Evolutionary conservation across 2,329 filamentous ascomycete species (phyloP).

Genomic region (Metarhizium sp.): DNA sequence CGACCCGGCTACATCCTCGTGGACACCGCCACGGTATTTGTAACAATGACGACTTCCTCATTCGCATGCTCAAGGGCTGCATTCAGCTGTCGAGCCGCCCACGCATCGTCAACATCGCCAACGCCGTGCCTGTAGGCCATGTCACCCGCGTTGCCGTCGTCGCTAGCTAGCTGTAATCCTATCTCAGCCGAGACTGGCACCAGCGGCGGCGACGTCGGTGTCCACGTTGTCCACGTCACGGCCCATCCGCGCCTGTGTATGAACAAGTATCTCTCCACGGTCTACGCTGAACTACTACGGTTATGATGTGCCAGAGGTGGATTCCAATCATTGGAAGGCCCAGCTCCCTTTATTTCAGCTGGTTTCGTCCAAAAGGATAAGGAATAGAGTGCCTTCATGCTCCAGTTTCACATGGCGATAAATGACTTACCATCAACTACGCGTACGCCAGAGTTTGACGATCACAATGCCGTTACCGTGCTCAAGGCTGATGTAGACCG

Average conservation of each 20-base stretch:
- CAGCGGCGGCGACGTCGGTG: constrained; percentile 9
- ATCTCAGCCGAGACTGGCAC: constrained; percentile 19
- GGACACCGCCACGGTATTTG: constrained; percentile 59
- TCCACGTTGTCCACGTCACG: constrained; percentile 67
- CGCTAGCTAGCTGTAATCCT: constrained; percentile 51
- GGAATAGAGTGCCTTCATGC: constrained; percentile 33
- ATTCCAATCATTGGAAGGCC: constrained; percentile 48
- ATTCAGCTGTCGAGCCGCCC: constrained; percentile 64
- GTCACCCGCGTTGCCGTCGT: constrained; percentile 75
- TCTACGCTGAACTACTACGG: constrained; percentile 61
- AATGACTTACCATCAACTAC: constrained; percentile 57
- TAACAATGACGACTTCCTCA: constrained; percentile 83
- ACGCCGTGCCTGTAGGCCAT: constrained; percentile 79
- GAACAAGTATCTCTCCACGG: constrained; percentile 56
- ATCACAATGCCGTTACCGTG: constrained; percentile 50
- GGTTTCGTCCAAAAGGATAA: constrained; percentile 14
- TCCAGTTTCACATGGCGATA: constrained; percentile 59
- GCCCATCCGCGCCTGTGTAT: constrained; percentile 52
- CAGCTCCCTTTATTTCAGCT: constrained; percentile 18
- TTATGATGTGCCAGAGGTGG: constrained; percentile 66
- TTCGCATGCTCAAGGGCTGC: constrained; percentile 80
- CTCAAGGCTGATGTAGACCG: constrained; percentile 52
- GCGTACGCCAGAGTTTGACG: constrained; percentile 56
- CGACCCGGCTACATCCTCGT: constrained; percentile 82
- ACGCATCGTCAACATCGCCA: constrained; percentile 76